Base-by-base conservation (phyloP, 108 stramenopile species). In the Schizochytrium sp. region DNA sequence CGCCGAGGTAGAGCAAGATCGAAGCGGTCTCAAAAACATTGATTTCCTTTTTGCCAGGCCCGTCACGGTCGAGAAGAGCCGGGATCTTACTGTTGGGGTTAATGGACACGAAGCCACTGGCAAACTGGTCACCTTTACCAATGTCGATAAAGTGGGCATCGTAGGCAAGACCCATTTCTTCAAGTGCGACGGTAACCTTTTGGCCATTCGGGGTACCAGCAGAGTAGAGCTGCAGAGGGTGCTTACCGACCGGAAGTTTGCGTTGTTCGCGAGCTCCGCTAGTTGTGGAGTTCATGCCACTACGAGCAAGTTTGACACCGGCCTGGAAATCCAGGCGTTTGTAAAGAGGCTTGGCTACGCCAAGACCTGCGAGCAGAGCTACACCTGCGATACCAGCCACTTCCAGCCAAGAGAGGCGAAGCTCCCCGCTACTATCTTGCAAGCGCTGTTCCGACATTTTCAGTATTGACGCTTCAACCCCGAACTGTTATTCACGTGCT, bases 41-140 rank as follows among this genome's bases (percentile, higher is more conserved):
- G 1, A 95, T 55, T 57, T 92, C 90, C 57, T 93, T 59, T n/a
- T 57, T 59, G 46, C 90, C 91, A 56, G 91, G 91, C 2, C 91
- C 93, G 1, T 91, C 91, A 3, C 50, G 55, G 92, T 95, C 89
- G 72, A 95, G 64, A 88, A 96, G 55, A 56, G 95, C 96, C 56
- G 97, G 97, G 57, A 97, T 97, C 91, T 96, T 96, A 61, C 94
- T 94, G 91, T 97, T 97, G 3, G 97, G 97, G 88, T 97, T 97
- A 59, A 97, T 69, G 13, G 89, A 83, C 4, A 96, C 95, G 92
- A 96, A 97, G 3, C 95, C 96, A 15, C 92, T 91, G 40, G 92
- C 90, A 88, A 97, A 97, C 88, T 97, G 97, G 40, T 95, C 95
- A 49, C 90, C 88, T n/a, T 92, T 88, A 55, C 92, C 88, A 72